phyloP scores from a whole-genome alignment of 176 grass and related monocot genomes.

The Guadua angustifolia region DNA sequence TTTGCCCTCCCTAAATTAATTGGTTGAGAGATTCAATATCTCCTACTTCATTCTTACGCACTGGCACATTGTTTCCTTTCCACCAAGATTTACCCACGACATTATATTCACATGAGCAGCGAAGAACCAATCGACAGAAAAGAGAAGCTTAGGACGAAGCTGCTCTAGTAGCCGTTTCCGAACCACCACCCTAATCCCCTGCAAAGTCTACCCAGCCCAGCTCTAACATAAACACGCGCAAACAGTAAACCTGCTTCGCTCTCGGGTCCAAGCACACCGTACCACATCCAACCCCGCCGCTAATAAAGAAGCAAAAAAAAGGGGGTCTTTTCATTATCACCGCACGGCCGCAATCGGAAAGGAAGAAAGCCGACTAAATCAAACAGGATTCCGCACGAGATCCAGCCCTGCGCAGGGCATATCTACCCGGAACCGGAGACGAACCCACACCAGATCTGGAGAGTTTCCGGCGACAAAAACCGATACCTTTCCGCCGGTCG shows the following conservation, averaged over 20 bases:
- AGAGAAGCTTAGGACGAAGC: not conserved
- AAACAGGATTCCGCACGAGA: not conserved
- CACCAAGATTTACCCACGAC: not conserved
- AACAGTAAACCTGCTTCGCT: slow-evolving; percentile 34
- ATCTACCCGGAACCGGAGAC: slow-evolving; percentile 30
- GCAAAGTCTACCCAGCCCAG: not conserved
- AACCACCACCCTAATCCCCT: not conserved
- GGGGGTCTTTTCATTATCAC: not conserved
- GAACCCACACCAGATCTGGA: slow-evolving; percentile 35
- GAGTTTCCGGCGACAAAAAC: not conserved
- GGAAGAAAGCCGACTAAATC: not conserved
- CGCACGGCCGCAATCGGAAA: not conserved
- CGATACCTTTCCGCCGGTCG: slow-evolving; percentile 52
- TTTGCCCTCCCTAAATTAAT: not conserved
- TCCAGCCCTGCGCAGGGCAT: slow-evolving; percentile 31
- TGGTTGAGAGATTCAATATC: not conserved
- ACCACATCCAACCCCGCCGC: not conserved
- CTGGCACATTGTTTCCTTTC: not conserved
- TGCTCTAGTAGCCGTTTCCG: not conserved
- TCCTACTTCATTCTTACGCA: not conserved
- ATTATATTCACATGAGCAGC: not conserved
- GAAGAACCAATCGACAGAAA: not conserved
- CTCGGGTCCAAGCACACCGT: not conserved
- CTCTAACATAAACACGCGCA: slow-evolving; percentile 15
- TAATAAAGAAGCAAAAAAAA: not conserved